Evolutionary conservation across 768 basidiomycete genomes (phyloP), one percentile per base, ranked within the genome.

Genomic region (Xerocomus spinulosus): DNA sequence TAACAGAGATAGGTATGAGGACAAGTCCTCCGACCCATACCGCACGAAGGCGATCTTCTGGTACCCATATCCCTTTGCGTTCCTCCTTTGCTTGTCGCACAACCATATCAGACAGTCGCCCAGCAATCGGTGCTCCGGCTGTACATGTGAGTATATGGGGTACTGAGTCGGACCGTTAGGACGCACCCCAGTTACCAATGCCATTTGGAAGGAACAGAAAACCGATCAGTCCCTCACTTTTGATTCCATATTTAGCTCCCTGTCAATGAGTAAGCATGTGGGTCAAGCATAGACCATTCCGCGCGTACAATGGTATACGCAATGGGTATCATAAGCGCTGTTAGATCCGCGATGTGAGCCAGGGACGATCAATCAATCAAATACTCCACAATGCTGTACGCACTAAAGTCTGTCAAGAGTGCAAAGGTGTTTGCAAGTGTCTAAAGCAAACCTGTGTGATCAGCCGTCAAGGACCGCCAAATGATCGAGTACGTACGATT

Each of bases 11-110:
- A 0, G 85, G 87, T 4, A 76, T 68, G 24, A 85, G 65, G 15
- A 78, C 26, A 0, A 72, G 63, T 4, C 71, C 72, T 9, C 79
- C 77, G 6, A 71, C 53, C 28, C 79, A 59, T 2, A 76, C 68
- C 2, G 73, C 81, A 1, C 80, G 73, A 21, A 87, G 71, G 5
- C 85, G 77, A 53, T 85, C 86, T 61, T 88, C 84, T 0, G 84
- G 84, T 35, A 78, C 75, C 82, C 81, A 85, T 2, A 68, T 55
- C 1, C 82, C 83, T 0, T 72, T 72, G 20, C 83, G 75, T 5
- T 67, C 59, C 38, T 70, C 64, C 14, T 74, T 74, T 66, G 77
- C 81, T 33, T 57, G 59, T 15, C 74, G 65, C 20, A 88, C 68
- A 0, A 74, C 64, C 23, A 54, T 50, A 59, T 87, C 86, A 0